Conservation (phyloP, 306 rosid species). For the Arachis stenosperma region DNA sequence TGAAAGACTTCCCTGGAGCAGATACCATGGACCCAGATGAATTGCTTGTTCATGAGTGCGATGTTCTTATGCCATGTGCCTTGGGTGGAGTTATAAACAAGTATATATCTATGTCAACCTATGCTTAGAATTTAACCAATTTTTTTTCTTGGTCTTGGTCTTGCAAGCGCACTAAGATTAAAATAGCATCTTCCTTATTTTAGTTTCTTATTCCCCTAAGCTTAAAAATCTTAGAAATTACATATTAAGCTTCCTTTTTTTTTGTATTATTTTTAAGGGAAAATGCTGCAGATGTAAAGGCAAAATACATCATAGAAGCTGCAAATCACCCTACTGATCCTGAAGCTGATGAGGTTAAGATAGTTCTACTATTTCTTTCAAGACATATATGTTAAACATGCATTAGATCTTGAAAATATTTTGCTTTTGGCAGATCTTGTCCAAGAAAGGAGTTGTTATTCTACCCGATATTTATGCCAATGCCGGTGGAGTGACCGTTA, state of each 20-base stretch:
- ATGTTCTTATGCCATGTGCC: slow-evolving; percentile 79
- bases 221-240: slow-evolving; percentile 25
- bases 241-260: not conserved
- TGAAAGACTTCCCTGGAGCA: slow-evolving; percentile 60
- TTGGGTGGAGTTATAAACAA: slow-evolving; percentile 69
- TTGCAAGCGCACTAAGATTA: slow-evolving; percentile 5
- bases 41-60: slow-evolving; percentile 71
- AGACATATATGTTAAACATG: not conserved
- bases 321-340: slow-evolving; percentile 78
- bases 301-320: slow-evolving; percentile 64
- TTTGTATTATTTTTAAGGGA: slow-evolving; percentile 40
- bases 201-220: not conserved
- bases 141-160: slow-evolving; percentile 12
- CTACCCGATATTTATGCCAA: slow-evolving; percentile 80
- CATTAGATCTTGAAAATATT: slow-evolving; percentile 7
- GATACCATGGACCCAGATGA: slow-evolving; percentile 61
- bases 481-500: slow-evolving; percentile 75
- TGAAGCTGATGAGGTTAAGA: slow-evolving; percentile 62
- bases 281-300: slow-evolving; percentile 63
- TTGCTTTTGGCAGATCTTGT: slow-evolving; percentile 47
- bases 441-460: slow-evolving; percentile 63
- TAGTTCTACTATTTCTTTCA: not conserved
- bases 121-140: not conserved
- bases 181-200: not conserved
- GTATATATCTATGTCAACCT: slow-evolving; percentile 41